These are phyloP conservation scores for Mucor ambiguus DNA, from an alignment of 371 early-diverging fungal species.

Conservation along the genomic window DNA sequence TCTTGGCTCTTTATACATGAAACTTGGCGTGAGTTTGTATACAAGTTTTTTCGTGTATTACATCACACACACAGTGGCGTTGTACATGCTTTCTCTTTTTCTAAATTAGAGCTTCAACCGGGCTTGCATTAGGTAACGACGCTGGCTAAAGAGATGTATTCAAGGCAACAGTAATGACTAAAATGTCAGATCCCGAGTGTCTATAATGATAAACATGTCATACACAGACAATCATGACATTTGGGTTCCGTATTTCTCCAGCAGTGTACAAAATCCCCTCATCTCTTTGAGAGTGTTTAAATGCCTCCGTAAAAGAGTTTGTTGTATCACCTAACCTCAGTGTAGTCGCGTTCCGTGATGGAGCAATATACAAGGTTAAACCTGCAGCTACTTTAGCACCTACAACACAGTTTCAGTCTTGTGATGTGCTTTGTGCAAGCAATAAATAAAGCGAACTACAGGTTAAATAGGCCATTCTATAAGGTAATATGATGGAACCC, in stretches of 20 bases:
- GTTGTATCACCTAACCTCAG: background rate
- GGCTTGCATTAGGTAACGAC: background rate
- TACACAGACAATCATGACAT: background rate
- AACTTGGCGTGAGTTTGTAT: slow-evolving; percentile 13
- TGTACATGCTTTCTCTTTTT: background rate
- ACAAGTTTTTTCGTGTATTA: slow-evolving; percentile 11
- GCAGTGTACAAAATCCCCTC: background rate
- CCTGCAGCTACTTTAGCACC: background rate
- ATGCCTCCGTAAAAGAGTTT: background rate
- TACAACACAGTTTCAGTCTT: background rate
- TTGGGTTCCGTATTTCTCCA: background rate
- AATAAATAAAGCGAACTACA: background rate
- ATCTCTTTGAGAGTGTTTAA: background rate
- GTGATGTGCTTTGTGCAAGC: background rate
- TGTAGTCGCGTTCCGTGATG: background rate
- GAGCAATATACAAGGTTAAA: background rate
- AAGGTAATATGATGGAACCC: too few relatives aligned
- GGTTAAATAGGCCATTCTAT: background rate
- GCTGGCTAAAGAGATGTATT: background rate
- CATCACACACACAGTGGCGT: slow-evolving; percentile 11
- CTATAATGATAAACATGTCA: background rate
- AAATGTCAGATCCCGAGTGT: background rate
- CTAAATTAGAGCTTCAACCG: slow-evolving; percentile 3
- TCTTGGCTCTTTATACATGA: slow-evolving; percentile 7
- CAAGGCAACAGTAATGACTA: background rate